These are phyloP conservation scores for Gossypium laxum DNA, from an alignment of 441 rosid species.

Conservation along the genomic window DNA sequence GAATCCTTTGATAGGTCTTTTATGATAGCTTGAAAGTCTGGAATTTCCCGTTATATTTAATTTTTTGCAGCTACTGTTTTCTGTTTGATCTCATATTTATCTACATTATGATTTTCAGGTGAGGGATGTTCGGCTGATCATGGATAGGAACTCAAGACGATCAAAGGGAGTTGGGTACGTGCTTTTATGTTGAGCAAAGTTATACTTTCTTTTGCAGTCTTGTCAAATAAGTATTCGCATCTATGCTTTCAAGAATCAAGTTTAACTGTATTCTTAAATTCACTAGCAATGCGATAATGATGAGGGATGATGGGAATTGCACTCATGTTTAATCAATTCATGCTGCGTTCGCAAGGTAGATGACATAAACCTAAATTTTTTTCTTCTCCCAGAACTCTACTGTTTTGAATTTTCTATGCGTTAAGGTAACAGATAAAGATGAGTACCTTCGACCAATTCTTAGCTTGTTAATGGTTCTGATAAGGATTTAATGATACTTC, in stretches of 20 bases:
- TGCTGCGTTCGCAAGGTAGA: constrained; percentile 85
- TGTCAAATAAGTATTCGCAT: constrained; percentile 35
- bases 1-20: constrained; percentile 4
- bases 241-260: constrained; percentile 56
- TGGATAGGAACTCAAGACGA: constrained; percentile 88
- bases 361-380: constrained; percentile 63
- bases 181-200: constrained; percentile 16
- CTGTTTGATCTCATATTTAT: constrained; percentile 11
- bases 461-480: background rate
- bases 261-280: constrained; percentile 87
- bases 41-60: background rate
- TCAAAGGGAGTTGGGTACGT: constrained; percentile 97
- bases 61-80: background rate
- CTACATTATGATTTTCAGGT: constrained; percentile 41
- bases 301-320: constrained; percentile 90
- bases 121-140: constrained; percentile 82
- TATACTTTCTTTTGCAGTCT: constrained; percentile 26
- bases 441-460: constrained; percentile 21
- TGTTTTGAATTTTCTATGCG: constrained; percentile 26
- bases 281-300: constrained; percentile 95
- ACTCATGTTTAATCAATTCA: constrained; percentile 90
- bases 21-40: background rate
- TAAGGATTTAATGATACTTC: background rate
- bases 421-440: constrained; percentile 23
- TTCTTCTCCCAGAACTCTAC: constrained; percentile 28